Base-by-base conservation (phyloP, 2,329 filamentous ascomycete species). In the Sporothrix protearum region DNA sequence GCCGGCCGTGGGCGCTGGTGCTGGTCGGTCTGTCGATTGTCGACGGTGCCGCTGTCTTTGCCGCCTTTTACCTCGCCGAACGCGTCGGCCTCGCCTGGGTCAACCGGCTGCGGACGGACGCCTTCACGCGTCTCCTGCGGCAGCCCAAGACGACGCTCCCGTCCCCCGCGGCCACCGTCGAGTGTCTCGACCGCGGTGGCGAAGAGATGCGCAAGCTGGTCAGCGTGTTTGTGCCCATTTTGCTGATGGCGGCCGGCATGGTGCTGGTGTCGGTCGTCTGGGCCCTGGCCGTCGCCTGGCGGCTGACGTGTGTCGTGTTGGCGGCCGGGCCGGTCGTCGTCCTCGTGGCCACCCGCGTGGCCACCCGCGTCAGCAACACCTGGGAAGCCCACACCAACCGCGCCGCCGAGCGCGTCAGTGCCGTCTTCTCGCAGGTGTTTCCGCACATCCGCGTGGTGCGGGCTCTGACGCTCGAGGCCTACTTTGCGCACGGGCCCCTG, bases 161-260 rank as follows among this genome's bases (percentile, higher is more conserved):
- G 22, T 36, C 49, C 5, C 45, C 91, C 0, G 83, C 84, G 0
- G 84, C 85, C 1, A 84, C 98, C 55, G 88, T 85, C 0, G 89
- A 92, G 73, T 91, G 87, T 59, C 85, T 98, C 0, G 93, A 97
- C 76, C 87, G 91, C 19, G 92, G 93, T 76, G 92, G 91, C 0
- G 94, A 98, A 78, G 93, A 97, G 78, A 94, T 96, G 87, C 87
- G 92, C 9, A 94, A 92, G 75, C 82, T 98, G 0, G 85, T 97
- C 0, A 91, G 92, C 1, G 87, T 91, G 1, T 97, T 97, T 77
- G 85, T 90, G 0, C 91, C 91, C 0, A 88, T 91, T 69, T 80
- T 91, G 0, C 83, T 94, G 16, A 87, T 91, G 10, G 89, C 92
- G 3, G 77, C 84, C 0, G 80, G 88, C 68, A 94, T 97, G 85